Base-by-base conservation (phyloP, 352 stramenopile species). In the Globisporangium cystogenes region DNA sequence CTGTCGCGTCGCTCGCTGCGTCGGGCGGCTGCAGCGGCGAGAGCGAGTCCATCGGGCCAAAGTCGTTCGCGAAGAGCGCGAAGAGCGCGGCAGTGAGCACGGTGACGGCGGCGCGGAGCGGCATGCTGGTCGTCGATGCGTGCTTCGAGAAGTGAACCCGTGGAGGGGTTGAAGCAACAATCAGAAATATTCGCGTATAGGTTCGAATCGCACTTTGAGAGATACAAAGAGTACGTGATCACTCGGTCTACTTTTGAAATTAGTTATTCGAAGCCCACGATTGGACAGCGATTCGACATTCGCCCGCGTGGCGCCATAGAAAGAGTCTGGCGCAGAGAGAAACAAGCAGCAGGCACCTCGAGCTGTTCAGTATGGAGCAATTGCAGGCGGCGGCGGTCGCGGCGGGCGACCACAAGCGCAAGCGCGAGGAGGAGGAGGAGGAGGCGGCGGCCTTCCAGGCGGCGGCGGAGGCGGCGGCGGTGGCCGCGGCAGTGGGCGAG, bases 41-140 rank as follows among this genome's bases (percentile, higher is more conserved):
- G 46, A 81, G 82, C 14, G 62, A 60, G 60, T 89, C 75, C 15
- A 72, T 7, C 5, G 78, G 78, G 14, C 18, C 60, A 48, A 87
- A 86, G 54, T 82, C 68, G 53, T 84, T 70, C 31, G 68, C 62
- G 3, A 55, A 48, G 57, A 80, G 72, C 36, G 77, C 35, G n/a
- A 58, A 49, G 23, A 78, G 62, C 53, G 67, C 71, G 23, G 53
- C 56, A 3, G 43, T 35, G 14, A 61, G 27, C 21, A 43, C 29
- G 29, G 29, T 29, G 26, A 29, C 33, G 8, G 33, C 48, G 8
- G 45, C 48, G 23, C 53, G 8, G 21, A 46, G 11, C 39, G n/a
- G 3, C 39, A 44, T 26, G 6, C 3, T 6, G 5, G 26, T 29
- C 26, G 3, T 29, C n/a, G n/a, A n/a, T n/a, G n/a, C n/a, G n/a